Base-by-base conservation (phyloP, 164 flowering plant species). In the Taxillus chinensis region DNA sequence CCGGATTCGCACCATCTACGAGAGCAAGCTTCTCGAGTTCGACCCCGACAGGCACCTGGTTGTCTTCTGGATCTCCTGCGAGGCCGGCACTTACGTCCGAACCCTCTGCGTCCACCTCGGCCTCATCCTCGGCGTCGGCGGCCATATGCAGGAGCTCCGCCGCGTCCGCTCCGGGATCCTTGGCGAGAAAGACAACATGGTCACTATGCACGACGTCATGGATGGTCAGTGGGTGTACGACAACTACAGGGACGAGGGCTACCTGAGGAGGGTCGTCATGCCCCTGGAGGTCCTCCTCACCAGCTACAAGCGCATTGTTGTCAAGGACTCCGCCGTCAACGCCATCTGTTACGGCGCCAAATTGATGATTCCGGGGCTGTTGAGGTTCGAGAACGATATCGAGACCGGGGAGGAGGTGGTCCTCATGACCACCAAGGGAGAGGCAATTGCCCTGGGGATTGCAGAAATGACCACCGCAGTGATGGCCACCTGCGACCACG, bases 381-480 rank as follows among this genome's bases (percentile, higher is more conserved):
- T 86, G 79, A 80, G 92, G 74, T 86, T 84, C 67, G 92, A 86
- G 70, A 86, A 84, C 69, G 89, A 79, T 38, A 83, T 86, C 63
- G 92, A 84, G 60, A 74, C 61, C 67, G 89, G 87, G 11, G 87
- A 84, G 68, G 92, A 86, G 61, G 83, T 86, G 54, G 92, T 86
- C 9, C 62, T 86, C 59, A 86, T 86, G 92, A 86, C 90, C 2
- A 87, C 90, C 0, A 87, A 87, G 60, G 93, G 90, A 13, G 93
- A 87, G 66, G 93, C 93, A 0, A 73, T 87, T 77, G 90, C 93
- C 0, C 55, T 87, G 72, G 93, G 90, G 14, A 83, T 87, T 46
- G 86, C 93, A 0, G 86, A 87, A 74, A 87, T 87, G 93, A 87
- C 93, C 0, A 87, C 93, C 1, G 84, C 93, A 0, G 93, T 87